phyloP scores from a whole-genome alignment of 345 rosid species.

The Acer yangbiense region DNA sequence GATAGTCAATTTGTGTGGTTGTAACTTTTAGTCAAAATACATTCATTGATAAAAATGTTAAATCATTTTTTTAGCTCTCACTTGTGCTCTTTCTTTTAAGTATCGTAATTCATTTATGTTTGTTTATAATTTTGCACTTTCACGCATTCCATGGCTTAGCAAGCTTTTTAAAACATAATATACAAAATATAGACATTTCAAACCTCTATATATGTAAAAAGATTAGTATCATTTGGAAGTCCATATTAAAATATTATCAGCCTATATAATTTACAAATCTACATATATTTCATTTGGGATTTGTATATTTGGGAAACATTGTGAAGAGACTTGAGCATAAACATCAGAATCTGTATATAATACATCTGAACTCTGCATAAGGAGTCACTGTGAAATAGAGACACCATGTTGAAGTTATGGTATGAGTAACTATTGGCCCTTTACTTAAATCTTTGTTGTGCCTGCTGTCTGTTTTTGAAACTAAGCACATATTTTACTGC shows the following conservation, averaged over 20 bases:
- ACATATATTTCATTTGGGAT: not conserved
- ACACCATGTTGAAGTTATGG: not conserved
- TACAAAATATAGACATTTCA: not conserved
- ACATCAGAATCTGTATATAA: not conserved
- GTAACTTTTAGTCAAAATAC: not conserved
- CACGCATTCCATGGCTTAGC: not conserved
- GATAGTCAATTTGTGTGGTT: not conserved
- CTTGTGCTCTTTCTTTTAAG: not conserved
- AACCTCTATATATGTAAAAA: not conserved
- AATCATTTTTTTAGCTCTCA: not conserved
- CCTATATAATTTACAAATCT: not conserved
- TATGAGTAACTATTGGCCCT: not conserved
- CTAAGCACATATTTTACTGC: not conserved
- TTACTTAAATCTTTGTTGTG: not conserved
- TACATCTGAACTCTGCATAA: not conserved
- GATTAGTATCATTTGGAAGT: not conserved
- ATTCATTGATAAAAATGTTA: not conserved
- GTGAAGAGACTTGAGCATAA: not conserved
- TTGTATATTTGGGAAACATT: not conserved
- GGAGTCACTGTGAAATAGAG: not conserved
- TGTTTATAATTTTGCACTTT: not conserved
- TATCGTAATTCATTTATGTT: not conserved
- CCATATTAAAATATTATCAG: not conserved
- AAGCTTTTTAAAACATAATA: not conserved
- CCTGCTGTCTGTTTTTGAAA: constrained; percentile 1